phyloP scores from a whole-genome alignment of 352 stramenopile species.

The Thraustochytrium striatum region DNA sequence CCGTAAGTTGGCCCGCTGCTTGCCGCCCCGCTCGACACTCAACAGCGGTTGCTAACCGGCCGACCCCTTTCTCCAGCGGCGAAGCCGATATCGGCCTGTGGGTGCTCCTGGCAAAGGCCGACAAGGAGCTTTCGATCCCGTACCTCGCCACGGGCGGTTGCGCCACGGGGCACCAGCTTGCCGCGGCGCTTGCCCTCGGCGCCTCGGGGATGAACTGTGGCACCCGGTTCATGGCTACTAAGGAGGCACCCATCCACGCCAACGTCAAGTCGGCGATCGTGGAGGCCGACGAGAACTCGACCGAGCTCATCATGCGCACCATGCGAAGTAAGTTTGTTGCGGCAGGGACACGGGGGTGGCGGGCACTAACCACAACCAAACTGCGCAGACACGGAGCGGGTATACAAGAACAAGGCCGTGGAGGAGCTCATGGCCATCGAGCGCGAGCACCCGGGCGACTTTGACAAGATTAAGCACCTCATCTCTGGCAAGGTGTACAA shows the following conservation, averaged over 20 bases:
- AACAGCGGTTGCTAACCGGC: too few species aligned
- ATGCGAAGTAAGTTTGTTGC: too few species aligned
- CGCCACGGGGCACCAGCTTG: slow-evolving; percentile 54
- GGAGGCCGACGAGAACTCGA: slow-evolving; percentile 52
- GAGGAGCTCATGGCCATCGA: slow-evolving; percentile 55
- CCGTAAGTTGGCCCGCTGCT: too few species aligned
- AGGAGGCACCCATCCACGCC: slow-evolving; percentile 54
- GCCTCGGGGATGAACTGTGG: slow-evolving; percentile 56
- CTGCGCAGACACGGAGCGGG: slow-evolving; percentile 57
- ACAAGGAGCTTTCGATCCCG: slow-evolving; percentile 51
- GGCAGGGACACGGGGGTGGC: too few species aligned
- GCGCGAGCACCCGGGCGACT: slow-evolving; percentile 53
- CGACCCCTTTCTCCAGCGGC: too few species aligned
- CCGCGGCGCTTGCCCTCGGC: slow-evolving; percentile 54
- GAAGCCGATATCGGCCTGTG: slow-evolving; percentile 58
- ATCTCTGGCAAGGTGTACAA: slow-evolving; percentile 51
- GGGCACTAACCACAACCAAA: too few species aligned
- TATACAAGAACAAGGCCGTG: slow-evolving; percentile 56
- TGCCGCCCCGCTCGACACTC: too few species aligned
- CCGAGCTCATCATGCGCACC: slow-evolving; percentile 56
- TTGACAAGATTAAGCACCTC: slow-evolving; percentile 53
- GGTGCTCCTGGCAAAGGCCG: slow-evolving; percentile 57
- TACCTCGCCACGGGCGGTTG: slow-evolving; percentile 56
- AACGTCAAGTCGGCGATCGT: slow-evolving; percentile 57
- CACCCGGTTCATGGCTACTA: slow-evolving; percentile 58